phyloP scores from a whole-genome alignment of 2,329 filamentous ascomycete species.

The Paramyrothecium roridum region DNA sequence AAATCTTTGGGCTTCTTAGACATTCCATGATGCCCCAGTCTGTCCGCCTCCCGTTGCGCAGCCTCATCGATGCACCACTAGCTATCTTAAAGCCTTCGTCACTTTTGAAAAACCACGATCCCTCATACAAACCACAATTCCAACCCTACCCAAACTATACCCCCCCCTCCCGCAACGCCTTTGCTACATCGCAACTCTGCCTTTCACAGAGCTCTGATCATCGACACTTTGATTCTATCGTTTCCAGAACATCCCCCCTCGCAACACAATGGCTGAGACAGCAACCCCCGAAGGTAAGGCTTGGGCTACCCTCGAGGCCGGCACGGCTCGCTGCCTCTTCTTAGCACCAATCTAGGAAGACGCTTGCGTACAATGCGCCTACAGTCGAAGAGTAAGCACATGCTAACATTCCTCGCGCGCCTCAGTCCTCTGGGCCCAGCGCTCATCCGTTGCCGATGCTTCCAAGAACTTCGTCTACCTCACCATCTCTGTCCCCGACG shows the following conservation, averaged over 20 bases:
- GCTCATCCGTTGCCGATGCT: slow-evolving; percentile 75
- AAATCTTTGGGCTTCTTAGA: slow-evolving; percentile 41
- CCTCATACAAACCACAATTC: background rate
- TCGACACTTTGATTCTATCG: background rate
- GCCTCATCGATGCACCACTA: background rate
- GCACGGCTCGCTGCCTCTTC: too few relatives aligned
- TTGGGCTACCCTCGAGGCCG: background rate
- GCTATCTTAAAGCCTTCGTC: slow-evolving; percentile 1
- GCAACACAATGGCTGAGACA: slow-evolving; percentile 6
- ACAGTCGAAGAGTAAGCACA: background rate
- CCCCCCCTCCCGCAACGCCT: background rate
- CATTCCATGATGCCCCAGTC: slow-evolving; percentile 27
- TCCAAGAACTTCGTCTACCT: slow-evolving; percentile 95
- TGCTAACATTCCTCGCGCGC: background rate
- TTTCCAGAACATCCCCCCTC: background rate
- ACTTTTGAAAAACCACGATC: background rate
- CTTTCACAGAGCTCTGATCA: background rate
- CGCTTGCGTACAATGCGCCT: background rate
- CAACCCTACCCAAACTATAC: background rate
- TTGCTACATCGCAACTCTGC: background rate
- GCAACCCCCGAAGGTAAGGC: slow-evolving; percentile 36
- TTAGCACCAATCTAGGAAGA: too few relatives aligned
- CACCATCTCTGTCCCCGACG: slow-evolving; percentile 85
- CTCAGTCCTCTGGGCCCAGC: slow-evolving; percentile 95
- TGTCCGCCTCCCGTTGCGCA: background rate